These are phyloP conservation scores for Simplicillium aogashimaense DNA, from an alignment of 2,329 filamentous ascomycete species.

Conservation along the genomic window DNA sequence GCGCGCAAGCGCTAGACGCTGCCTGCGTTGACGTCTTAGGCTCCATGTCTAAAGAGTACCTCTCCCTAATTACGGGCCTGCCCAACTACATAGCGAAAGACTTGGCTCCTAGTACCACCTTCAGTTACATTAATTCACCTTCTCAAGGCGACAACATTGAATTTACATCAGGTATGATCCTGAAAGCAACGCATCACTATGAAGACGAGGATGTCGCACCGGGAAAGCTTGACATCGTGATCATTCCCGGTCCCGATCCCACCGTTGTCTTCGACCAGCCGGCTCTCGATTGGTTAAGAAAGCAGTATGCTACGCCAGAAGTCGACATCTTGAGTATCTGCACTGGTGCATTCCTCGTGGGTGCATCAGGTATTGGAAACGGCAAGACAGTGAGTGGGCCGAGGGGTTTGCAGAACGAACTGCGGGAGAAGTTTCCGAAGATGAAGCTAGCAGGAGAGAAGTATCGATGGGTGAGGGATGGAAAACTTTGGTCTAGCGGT, in stretches of 20 bases:
- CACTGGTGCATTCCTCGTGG: conserved; percentile 38
- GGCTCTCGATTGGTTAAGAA: conserved; percentile 30
- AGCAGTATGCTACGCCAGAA: conserved; percentile 23
- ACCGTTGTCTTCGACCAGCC: conserved; percentile 17
- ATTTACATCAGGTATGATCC: conserved; percentile 27
- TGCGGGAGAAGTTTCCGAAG: conserved; percentile 26
- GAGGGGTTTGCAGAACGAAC: conserved; percentile 27
- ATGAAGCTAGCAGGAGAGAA: conserved; percentile 33
- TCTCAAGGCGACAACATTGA: conserved; percentile 22
- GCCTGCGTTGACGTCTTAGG: conserved; percentile 40
- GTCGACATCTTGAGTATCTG: conserved; percentile 43
- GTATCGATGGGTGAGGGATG: conserved; percentile 40
- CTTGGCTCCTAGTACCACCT: conserved; percentile 29
- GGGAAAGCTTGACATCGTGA: conserved; percentile 38
- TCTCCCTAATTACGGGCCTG: conserved; percentile 18
- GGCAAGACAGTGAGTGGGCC: conserved; percentile 38
- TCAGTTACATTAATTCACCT: conserved; percentile 36
- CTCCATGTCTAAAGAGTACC: conserved; percentile 34
- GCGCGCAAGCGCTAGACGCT: conserved; percentile 38
- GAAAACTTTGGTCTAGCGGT: conserved; percentile 46
- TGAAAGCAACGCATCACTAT: conserved; percentile 33
- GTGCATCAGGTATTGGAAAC: conserved; percentile 34
- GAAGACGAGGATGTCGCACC: conserved; percentile 35
- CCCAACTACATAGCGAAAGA: conserved; percentile 24
- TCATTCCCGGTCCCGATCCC: conserved; percentile 41